Evolutionary conservation across 805 yeast genomes (phyloP).

Genomic region (Phaffomyces antillensis): DNA sequence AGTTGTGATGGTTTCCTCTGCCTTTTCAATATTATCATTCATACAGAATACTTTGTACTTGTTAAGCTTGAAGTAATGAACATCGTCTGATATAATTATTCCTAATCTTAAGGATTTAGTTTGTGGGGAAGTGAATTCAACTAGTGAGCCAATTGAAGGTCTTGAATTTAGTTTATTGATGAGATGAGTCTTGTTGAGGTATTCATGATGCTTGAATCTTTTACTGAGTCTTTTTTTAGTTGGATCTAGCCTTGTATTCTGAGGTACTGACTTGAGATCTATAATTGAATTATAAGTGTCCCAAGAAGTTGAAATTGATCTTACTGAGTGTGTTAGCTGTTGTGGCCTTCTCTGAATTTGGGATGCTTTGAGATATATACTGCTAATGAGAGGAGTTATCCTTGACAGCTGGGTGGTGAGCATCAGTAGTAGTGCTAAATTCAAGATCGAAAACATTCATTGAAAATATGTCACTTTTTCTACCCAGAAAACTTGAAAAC

Average conservation of each 20-base stretch:
- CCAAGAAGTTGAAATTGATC: background rate
- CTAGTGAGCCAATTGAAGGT: slow-evolving; percentile 7
- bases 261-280: background rate
- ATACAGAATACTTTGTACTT: slow-evolving; percentile 4
- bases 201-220: too few species aligned
- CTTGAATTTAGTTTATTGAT: background rate
- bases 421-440: too few species aligned
- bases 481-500: too few species aligned
- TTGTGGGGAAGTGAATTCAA: slow-evolving; percentile 3
- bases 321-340: too few species aligned
- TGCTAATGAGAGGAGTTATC: too few species aligned
- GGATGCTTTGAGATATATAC: too few species aligned
- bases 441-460: too few species aligned
- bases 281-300: background rate
- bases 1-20: slow-evolving; percentile 1
- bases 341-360: too few species aligned
- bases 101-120: slow-evolving; percentile 1
- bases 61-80: slow-evolving; percentile 6
- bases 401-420: too few species aligned
- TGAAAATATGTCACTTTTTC: too few species aligned
- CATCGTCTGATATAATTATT: slow-evolving; percentile 6
- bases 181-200: too few species aligned
- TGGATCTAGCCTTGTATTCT: background rate
- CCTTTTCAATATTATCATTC: background rate
- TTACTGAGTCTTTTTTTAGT: background rate